Percentiles rank a stretch among this genome's conserved stretches.
Evolutionary conservation across 148 eudicot species (phyloP).

Genomic region (Chenopodium quinoa): DNA sequence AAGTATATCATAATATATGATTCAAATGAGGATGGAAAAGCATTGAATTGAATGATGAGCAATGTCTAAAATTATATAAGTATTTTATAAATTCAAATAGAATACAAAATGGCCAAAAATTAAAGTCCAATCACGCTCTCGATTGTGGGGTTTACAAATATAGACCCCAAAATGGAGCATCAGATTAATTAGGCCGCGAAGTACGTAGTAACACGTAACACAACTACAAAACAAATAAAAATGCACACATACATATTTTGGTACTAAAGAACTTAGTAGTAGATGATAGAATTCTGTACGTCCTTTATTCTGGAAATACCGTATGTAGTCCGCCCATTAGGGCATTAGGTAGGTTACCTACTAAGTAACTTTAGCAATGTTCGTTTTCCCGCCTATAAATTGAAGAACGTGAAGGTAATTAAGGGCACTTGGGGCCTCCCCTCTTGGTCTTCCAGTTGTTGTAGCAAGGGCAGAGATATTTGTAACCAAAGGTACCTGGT

Average conservation of each 20-base stretch:
- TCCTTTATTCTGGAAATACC: too few relatives aligned
- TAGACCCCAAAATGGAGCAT: slow-evolving; percentile 3
- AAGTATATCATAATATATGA: too few relatives aligned
- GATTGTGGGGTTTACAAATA: neutral
- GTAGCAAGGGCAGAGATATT: slow-evolving; percentile 46
- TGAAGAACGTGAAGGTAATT: neutral
- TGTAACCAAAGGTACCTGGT: slow-evolving; percentile 46
- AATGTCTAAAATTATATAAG: too few relatives aligned
- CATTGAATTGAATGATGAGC: too few relatives aligned
- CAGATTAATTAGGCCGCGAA: neutral
- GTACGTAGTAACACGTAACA: neutral
- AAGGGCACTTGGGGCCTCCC: slow-evolving; percentile 59
- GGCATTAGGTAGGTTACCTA: too few relatives aligned
- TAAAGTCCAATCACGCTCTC: neutral
- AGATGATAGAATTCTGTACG: neutral
- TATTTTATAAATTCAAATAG: too few relatives aligned
- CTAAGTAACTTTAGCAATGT: too few relatives aligned
- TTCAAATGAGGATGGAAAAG: too few relatives aligned
- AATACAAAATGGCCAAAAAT: neutral
- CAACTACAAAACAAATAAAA: neutral
- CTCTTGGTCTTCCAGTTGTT: slow-evolving; percentile 60
- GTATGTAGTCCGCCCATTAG: too few relatives aligned
- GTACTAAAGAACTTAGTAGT: slow-evolving; percentile 9
- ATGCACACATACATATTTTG: neutral
- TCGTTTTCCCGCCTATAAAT: too few relatives aligned